A percentile compares a stretch with the other conserved stretches of the same genome.
phyloP scores from a whole-genome alignment of 148 eudicot genomes.

The Selenicereus undatus region DNA sequence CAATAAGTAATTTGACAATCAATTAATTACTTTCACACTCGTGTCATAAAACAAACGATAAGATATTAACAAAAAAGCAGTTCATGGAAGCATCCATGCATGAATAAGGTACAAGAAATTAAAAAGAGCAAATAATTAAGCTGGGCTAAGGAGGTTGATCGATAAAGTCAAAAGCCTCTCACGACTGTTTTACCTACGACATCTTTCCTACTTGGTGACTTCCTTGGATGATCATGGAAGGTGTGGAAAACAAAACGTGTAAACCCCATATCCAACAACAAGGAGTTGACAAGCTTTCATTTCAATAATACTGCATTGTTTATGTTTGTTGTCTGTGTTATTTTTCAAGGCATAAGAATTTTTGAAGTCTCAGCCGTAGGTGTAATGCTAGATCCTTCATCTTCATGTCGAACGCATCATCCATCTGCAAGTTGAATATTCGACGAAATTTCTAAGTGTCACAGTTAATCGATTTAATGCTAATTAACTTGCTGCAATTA shows the following conservation, averaged over 20 bases:
- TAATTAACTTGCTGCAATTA: too few relatives aligned
- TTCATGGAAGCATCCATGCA: background rate
- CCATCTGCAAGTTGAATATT: conserved; percentile 10
- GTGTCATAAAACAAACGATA: too few relatives aligned
- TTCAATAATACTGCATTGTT: background rate
- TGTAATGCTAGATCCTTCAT: conserved; percentile 18
- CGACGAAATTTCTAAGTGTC: too few relatives aligned
- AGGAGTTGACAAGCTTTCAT: background rate
- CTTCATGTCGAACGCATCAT: conserved; percentile 2
- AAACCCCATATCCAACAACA: background rate
- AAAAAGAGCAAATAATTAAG: background rate
- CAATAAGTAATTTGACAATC: too few relatives aligned
- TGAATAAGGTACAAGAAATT: background rate
- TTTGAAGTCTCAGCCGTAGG: conserved; percentile 17
- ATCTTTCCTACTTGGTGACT: background rate
- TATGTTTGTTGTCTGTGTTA: background rate
- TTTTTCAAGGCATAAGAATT: background rate
- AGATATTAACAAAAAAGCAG: too few relatives aligned
- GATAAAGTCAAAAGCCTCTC: background rate
- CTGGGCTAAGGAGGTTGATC: background rate
- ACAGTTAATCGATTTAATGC: too few relatives aligned
- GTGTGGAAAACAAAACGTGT: background rate
- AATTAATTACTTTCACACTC: too few relatives aligned
- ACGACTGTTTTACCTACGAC: background rate
- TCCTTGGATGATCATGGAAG: background rate